Evolutionary conservation across 345 rosid genomes (phyloP).

Genomic region (Cardamine resedifolia): DNA sequence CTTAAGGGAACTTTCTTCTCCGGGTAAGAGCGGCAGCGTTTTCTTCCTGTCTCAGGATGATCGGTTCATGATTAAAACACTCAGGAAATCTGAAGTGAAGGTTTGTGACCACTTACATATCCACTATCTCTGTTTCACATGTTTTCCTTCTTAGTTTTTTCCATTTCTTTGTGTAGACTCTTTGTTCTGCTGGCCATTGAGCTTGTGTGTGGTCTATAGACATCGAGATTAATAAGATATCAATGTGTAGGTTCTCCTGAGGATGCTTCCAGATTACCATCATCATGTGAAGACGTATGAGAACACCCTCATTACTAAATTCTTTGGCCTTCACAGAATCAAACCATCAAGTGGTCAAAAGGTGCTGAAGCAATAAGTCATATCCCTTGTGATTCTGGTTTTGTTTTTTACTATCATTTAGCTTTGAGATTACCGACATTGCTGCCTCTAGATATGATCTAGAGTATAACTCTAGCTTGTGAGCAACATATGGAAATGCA

Average conservation of each 20-base stretch:
- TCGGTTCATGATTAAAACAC: conserved; percentile 98
- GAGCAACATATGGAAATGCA: conserved; percentile 8
- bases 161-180: not conserved
- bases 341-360: conserved; percentile 98
- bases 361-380: conserved; percentile 44
- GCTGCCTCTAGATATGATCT: not conserved
- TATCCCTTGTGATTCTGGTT: not conserved
- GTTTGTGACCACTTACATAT: conserved; percentile 41
- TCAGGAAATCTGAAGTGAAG: conserved; percentile 95
- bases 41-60: conserved; percentile 97
- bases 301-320: conserved; percentile 92
- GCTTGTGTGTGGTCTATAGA: conserved; percentile 11
- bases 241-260: conserved; percentile 71
- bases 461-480: not conserved
- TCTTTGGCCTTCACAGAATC: conserved; percentile 99
- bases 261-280: conserved; percentile 97
- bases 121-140: conserved; percentile 13
- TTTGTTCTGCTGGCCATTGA: not conserved
- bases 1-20: conserved; percentile 95
- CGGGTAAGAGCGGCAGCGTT: conserved; percentile 97
- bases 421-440: not conserved
- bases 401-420: not conserved
- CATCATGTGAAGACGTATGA: conserved; percentile 87
- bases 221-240: conserved; percentile 23
- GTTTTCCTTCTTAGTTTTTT: not conserved